Evolutionary conservation across 768 basidiomycete genomes (phyloP), one percentile per base, ranked within the genome.

Genomic region (Sarcomyxa edulis): DNA sequence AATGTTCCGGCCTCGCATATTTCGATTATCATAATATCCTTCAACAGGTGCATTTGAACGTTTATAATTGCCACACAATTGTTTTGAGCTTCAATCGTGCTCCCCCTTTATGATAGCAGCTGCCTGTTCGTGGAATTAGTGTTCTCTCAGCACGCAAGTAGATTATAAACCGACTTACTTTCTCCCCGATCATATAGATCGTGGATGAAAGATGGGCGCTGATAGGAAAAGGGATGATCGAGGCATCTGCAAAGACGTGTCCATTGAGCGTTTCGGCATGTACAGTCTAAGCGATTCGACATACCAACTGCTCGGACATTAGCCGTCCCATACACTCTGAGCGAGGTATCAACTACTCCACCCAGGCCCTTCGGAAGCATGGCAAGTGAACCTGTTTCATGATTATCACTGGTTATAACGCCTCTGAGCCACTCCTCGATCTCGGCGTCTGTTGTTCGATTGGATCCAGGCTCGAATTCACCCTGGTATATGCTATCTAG

Each of bases 351-450:
- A 2, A 67, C 65, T 9, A 65, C 62, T 1, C 65, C 64, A 2
- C 68, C 69, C 25, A 60, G 39, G 16, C 54, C 55, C 35, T 43
- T 46, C 7, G 69, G 67, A 51, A 68, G 51, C 66, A 72, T 69
- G 7, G 63, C 51, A 37, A 61, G 41, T 4, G 67, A 60, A 5
- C 67, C 62, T 16, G 59, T 51, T 16, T 56, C 58, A 40, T 66
- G 62, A 27, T 60, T 58, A 35, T 60, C 60, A 27, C 55, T 61
- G 8, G 48, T 46, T 7, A 51, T 55, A 2, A 53, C 49, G 8
- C 40, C 35, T 31, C 49, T 53, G 16, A 61, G 45, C 48, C 56
- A 61, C 12, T 33, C 48, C 24, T 51, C 50, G 4, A 59, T 47
- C 11, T 48, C 46, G 9, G 46, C 44, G n/a, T 56, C 47, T 2